Evolutionary conservation across 1,139 yeast species (phyloP).

Genomic region (Debaryomycetaceae sp.): DNA sequence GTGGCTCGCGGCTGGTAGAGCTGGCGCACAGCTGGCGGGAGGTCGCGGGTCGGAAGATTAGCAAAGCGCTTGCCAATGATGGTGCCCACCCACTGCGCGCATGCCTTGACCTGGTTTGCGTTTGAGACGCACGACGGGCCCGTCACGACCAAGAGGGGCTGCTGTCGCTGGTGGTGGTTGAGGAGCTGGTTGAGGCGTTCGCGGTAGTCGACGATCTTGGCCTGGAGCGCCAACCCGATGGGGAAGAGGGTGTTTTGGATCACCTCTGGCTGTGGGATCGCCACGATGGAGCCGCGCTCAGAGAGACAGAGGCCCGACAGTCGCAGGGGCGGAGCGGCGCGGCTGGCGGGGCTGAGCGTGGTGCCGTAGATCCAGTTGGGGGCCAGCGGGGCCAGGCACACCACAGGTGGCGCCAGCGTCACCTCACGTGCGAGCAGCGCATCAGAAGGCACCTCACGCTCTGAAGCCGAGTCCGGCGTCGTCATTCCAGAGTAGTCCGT

Average conservation of each 20-base stretch:
- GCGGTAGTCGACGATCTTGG: slow-evolving; percentile 24
- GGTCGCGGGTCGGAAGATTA: slow-evolving; percentile 7
- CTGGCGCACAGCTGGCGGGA: slow-evolving; percentile 12
- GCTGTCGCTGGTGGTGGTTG: slow-evolving; percentile 3
- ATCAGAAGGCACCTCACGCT: too few relatives aligned
- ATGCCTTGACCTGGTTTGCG: slow-evolving; percentile 29
- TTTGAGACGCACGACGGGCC: slow-evolving; percentile 34
- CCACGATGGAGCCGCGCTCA: slow-evolving; percentile 26
- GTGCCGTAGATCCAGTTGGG: slow-evolving; percentile 18
- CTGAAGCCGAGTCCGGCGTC: too few relatives aligned
- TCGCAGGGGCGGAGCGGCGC: slow-evolving; percentile 5
- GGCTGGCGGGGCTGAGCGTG: slow-evolving; percentile 11
- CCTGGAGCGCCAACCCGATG: slow-evolving; percentile 19
- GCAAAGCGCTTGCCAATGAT: slow-evolving; percentile 16
- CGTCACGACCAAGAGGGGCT: slow-evolving; percentile 28
- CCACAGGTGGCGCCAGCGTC: too few relatives aligned
- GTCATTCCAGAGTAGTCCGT: too few relatives aligned
- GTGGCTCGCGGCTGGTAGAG: slow-evolving; percentile 9
- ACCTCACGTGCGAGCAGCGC: too few relatives aligned
- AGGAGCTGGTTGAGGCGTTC: slow-evolving; percentile 14
- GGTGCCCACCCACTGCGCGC: slow-evolving; percentile 39
- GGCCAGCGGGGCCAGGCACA: too few relatives aligned
- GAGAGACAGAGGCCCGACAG: slow-evolving; percentile 20
- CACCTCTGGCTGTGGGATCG: slow-evolving; percentile 44
- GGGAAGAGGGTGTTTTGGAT: slow-evolving; percentile 40